Evolutionary conservation across 2,329 filamentous ascomycete genomes (phyloP), one percentile per base, ranked within the genome.

Genomic region (Meredithiella fracta): DNA sequence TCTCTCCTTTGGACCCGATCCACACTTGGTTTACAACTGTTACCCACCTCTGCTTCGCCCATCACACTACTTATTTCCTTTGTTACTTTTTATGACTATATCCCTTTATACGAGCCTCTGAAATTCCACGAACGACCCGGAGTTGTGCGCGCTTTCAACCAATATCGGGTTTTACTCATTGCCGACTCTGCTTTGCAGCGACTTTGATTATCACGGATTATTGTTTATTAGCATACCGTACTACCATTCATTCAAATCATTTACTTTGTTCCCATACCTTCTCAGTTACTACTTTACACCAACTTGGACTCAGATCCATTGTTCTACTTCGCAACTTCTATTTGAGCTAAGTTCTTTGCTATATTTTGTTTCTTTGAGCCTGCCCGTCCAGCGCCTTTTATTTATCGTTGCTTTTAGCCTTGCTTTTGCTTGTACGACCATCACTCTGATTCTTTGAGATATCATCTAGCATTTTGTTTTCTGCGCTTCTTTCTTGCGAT

Each of bases 51-150:
- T 47, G 31, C 47, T 58, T 54, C 47, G 31, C 31, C 25, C 11
- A 20, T 11, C 23, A 25, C 47, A n/a, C 22, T 60, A 55, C 58
- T 53, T 57, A 38, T 68, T 66, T 66, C 65, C 61, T 69, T 69
- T 68, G 64, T 68, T 63, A 60, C 38, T 52, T 55, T 53, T 58
- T 53, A 58, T 55, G 57, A 58, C 53, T 53, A 49, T 15, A 37
- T 38, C 14, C 51, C 56, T 22, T 31, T 64, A 63, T 67, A 72
- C 70, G 69, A 71, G 65, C 67, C 67, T 66, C 67, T 71, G 68
- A 71, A 67, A 65, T 63, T 60, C 55, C 60, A 55, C 61, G 56
- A 62, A 63, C 61, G 62, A 63, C 60, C 58, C 60, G 62, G 61
- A 62, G 61, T 62, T 63, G 59, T 59, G 60, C 59, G 59, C 58